phyloP scores from a whole-genome alignment of 495 filamentous ascomycete genomes.

The Cladorrhinum samala region DNA sequence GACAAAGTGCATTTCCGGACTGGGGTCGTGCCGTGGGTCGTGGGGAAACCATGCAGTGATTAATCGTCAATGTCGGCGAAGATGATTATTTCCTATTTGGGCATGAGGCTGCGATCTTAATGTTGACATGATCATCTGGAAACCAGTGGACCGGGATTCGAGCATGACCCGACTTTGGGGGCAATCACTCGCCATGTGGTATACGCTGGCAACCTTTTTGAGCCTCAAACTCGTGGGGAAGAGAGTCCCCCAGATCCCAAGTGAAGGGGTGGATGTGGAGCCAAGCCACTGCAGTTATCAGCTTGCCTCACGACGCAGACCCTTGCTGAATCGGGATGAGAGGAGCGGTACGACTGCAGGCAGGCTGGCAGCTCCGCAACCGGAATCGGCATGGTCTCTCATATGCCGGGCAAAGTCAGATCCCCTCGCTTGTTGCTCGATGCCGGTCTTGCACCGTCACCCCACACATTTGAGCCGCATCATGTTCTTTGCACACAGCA shows the following conservation, averaged over 20 bases:
- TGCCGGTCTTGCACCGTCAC: not conserved
- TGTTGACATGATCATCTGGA: slow-evolving; percentile 1
- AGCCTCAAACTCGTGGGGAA: not conserved
- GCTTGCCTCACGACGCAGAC: not conserved
- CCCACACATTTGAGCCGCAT: not conserved
- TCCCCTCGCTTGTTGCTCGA: not conserved
- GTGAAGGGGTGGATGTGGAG: not conserved
- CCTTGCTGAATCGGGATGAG: not conserved
- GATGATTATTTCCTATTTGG: not conserved
- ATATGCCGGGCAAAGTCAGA: slow-evolving; percentile 3
- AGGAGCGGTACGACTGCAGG: not conserved
- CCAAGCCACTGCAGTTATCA: not conserved
- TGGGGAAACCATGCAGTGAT: not conserved
- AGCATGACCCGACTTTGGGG: no score
- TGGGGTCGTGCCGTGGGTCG: not conserved
- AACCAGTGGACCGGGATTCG: not conserved
- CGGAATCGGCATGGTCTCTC: not conserved
- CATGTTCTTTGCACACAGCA: not conserved
- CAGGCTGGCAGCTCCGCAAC: not conserved
- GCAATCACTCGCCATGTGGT: no score
- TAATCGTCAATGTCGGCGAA: not conserved
- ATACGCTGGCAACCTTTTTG: not conserved
- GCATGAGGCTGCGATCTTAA: not conserved
- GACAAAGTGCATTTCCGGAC: not conserved
- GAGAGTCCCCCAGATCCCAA: not conserved